Percentiles rank a stretch among this genome's conserved stretches.
Evolutionary conservation across 129 eudicot species (phyloP).

Genomic region (Cynara cardunculus): DNA sequence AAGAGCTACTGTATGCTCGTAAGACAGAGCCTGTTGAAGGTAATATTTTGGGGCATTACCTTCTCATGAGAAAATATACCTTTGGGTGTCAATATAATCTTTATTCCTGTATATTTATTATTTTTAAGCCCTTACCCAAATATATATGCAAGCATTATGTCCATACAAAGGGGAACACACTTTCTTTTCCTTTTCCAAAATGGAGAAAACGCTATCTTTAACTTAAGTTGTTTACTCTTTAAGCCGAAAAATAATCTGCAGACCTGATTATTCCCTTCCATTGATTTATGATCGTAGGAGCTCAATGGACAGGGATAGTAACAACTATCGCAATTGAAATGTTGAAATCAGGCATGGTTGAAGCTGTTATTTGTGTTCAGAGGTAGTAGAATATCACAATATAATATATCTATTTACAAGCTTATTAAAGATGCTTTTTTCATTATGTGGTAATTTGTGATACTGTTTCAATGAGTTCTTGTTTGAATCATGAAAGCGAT

Average conservation of each 20-base stretch:
- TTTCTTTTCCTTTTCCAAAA: background rate
- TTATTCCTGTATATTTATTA: background rate
- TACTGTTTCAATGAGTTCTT: background rate
- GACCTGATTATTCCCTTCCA: background rate
- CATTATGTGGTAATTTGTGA: background rate
- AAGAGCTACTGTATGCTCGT: slow-evolving; percentile 87
- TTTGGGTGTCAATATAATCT: background rate
- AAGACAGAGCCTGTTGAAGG: slow-evolving; percentile 82
- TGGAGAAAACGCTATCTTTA: background rate
- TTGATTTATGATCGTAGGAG: slow-evolving; percentile 44
- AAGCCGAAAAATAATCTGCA: background rate
- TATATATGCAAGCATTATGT: background rate
- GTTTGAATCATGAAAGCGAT: slow-evolving; percentile 48
- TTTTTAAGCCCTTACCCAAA: background rate
- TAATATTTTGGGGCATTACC: slow-evolving; percentile 6
- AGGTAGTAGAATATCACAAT: slow-evolving; percentile 40
- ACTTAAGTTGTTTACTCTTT: background rate
- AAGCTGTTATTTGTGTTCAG: slow-evolving; percentile 96
- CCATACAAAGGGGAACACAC: background rate
- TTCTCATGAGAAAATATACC: background rate
- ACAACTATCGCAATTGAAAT: slow-evolving; percentile 95
- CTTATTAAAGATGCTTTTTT: background rate
- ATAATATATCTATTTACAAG: background rate
- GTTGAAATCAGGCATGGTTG: slow-evolving; percentile 93
- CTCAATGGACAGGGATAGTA: slow-evolving; percentile 99